phyloP scores from a whole-genome alignment of 768 basidiomycete genomes.

The Naganishia vishniacii region DNA sequence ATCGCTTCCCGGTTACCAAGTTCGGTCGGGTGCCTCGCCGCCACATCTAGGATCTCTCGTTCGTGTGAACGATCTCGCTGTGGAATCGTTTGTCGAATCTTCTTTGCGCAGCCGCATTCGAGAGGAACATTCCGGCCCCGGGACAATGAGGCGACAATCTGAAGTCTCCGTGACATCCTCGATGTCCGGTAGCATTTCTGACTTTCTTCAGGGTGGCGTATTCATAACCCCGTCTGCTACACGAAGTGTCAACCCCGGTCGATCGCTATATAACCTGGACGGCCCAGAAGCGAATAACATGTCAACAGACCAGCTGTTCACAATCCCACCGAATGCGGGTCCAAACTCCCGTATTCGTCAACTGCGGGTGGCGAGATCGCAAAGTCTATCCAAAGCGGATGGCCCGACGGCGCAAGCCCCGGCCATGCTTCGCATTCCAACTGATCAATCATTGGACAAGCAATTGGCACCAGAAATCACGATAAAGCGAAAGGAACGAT shows the following conservation, averaged over 20 bases:
- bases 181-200: neutral
- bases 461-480: neutral
- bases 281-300: conserved; percentile 2
- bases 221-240: neutral
- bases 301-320: conserved; percentile 13
- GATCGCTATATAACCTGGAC: neutral
- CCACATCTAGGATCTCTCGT: neutral
- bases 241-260: neutral
- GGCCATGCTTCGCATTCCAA: neutral
- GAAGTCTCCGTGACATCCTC: neutral
- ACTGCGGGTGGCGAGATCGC: conserved; percentile 1
- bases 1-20: neutral
- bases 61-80: no score
- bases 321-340: neutral
- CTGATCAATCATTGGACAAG: neutral
- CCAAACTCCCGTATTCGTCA: conserved; percentile 1
- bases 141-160: neutral
- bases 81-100: no score
- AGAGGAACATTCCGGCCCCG: neutral
- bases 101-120: no score
- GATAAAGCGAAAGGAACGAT: neutral
- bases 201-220: neutral
- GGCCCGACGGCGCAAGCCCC: conserved; percentile 3
- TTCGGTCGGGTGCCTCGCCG: neutral
- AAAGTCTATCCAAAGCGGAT: neutral